phyloP scores from a whole-genome alignment of 1,284 basidiomycete species.

The Pascua sp. region DNA sequence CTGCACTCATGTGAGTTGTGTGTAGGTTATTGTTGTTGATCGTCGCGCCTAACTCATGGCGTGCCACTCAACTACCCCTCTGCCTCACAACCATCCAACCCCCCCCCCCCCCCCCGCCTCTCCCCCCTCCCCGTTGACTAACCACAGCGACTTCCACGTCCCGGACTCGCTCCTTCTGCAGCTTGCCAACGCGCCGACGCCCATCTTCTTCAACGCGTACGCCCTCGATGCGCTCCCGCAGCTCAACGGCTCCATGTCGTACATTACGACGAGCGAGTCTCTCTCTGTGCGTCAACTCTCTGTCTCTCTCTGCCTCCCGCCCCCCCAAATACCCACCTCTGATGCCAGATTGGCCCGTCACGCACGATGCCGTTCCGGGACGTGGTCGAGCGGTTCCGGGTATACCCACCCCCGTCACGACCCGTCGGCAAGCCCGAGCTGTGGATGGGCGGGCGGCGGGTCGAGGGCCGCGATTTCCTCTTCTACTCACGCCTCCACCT shows the following conservation, averaged over 20 bases:
- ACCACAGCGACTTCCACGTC: slow-evolving; percentile 38
- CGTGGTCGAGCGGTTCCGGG: slow-evolving; percentile 77
- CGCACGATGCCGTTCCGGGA: slow-evolving; percentile 78
- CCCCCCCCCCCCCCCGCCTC: neutral
- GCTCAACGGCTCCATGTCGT: slow-evolving; percentile 86
- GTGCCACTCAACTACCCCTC: neutral
- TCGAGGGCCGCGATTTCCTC: slow-evolving; percentile 65
- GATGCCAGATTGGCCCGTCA: slow-evolving; percentile 54
- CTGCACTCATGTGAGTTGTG: slow-evolving; percentile 44
- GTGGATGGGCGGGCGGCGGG: slow-evolving; percentile 71
- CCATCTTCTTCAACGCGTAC: slow-evolving; percentile 84
- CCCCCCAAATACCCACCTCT: neutral
- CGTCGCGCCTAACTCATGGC: too few relatives aligned
- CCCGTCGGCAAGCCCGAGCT: slow-evolving; percentile 72
- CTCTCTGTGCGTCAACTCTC: slow-evolving; percentile 53
- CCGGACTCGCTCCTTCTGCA: slow-evolving; percentile 51
- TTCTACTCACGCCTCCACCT: slow-evolving; percentile 90
- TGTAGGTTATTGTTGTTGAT: slow-evolving; percentile 25
- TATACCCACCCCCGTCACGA: slow-evolving; percentile 70
- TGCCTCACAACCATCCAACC: neutral
- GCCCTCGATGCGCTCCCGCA: slow-evolving; percentile 87
- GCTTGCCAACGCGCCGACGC: slow-evolving; percentile 87
- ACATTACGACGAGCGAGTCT: slow-evolving; percentile 84
- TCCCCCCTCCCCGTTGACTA: too few relatives aligned
- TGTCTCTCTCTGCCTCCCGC: neutral